A percentile compares a stretch with the other conserved stretches of the same genome.
phyloP scores from a whole-genome alignment of 306 rosid species.

The Prunus dulcis region DNA sequence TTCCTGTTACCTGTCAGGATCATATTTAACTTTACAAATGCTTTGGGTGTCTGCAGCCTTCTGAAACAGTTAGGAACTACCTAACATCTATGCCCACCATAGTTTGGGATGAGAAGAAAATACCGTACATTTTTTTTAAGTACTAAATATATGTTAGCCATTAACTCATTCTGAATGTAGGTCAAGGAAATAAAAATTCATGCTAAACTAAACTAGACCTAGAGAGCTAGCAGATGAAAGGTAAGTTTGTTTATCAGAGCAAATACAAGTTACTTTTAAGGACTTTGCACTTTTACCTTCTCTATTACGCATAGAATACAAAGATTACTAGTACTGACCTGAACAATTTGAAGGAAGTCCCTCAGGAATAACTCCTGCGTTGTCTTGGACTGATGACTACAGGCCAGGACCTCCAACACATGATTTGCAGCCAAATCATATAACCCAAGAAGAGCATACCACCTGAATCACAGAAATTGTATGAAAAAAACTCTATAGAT shows the following conservation, averaged over 20 bases:
- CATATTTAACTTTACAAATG: not conserved
- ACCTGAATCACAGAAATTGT: conserved; percentile 49
- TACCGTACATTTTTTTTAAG: not conserved
- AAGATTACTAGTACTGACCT: conserved; percentile 53
- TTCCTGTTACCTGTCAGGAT: not conserved
- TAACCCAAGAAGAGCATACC: conserved; percentile 91
- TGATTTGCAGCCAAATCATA: conserved; percentile 82
- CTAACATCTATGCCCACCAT: not conserved
- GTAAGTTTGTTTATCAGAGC: not conserved
- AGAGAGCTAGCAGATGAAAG: not conserved
- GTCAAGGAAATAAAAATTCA: not conserved
- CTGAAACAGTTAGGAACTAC: not conserved
- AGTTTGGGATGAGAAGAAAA: not conserved
- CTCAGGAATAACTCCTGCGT: conserved; percentile 74
- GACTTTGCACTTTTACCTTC: not conserved
- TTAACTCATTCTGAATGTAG: not conserved
- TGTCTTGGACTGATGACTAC: conserved; percentile 93
- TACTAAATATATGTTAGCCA: not conserved
- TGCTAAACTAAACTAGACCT: not conserved
- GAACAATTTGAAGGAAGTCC: conserved; percentile 75
- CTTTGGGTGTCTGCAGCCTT: not conserved
- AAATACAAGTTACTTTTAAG: not conserved
- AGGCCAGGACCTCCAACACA: conserved; percentile 75
- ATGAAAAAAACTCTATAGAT: conserved; percentile 27
- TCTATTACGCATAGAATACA: not conserved